Conservation (phyloP, 2,329 filamentous ascomycete genomes). For the Colletotrichum sp. region DNA sequence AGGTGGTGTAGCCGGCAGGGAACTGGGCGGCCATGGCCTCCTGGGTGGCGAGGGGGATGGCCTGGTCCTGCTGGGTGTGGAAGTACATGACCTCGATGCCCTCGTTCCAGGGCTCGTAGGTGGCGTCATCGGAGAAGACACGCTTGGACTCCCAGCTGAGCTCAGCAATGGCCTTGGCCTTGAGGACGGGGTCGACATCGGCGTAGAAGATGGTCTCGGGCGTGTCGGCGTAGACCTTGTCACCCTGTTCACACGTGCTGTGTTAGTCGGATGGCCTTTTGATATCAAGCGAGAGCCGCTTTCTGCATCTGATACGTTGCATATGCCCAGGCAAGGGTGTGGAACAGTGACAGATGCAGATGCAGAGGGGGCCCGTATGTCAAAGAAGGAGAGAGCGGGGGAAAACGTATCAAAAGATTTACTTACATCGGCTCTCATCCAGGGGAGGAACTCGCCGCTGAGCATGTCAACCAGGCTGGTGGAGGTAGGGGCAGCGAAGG, state of each 20-base stretch:
- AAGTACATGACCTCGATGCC: conserved; percentile 31
- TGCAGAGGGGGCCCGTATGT: background rate
- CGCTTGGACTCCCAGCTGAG: background rate
- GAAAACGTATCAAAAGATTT: background rate
- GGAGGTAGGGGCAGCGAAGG: conserved; percentile 32
- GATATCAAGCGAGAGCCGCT: background rate
- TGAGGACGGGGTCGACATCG: conserved; percentile 22
- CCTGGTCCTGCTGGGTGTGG: conserved; percentile 27
- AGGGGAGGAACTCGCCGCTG: conserved; percentile 25
- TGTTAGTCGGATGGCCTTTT: too few species aligned
- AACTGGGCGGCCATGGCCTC: conserved; percentile 25
- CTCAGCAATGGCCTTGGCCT: conserved; percentile 20
- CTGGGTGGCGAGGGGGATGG: conserved; percentile 24
- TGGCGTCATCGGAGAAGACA: conserved; percentile 26
- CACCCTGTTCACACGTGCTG: background rate
- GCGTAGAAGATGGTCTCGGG: conserved; percentile 28
- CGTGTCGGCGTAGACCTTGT: conserved; percentile 5
- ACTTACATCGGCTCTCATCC: conserved; percentile 29
- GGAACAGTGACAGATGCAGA: conserved; percentile 7
- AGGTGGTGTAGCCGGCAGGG: conserved; percentile 5
- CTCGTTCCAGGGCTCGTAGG: conserved; percentile 30
- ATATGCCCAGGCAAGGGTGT: background rate
- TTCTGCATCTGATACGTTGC: background rate
- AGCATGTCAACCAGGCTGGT: conserved; percentile 28
- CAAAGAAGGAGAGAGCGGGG: background rate